Percentiles rank a stretch among this genome's conserved stretches.
Evolutionary conservation across 2,329 filamentous ascomycete genomes (phyloP).

Genomic region (Alternaria hordeiaustralica): DNA sequence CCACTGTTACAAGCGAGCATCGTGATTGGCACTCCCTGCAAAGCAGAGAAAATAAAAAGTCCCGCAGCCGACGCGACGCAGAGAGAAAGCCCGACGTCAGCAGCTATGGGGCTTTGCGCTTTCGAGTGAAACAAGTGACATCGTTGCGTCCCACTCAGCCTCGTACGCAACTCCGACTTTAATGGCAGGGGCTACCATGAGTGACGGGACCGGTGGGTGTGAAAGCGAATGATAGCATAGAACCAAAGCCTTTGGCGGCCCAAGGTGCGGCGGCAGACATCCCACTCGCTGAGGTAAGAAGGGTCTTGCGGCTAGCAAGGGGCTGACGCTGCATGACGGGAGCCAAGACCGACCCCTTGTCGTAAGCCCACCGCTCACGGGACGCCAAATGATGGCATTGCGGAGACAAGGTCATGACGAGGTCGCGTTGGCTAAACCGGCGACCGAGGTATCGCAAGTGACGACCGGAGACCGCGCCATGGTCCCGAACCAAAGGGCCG

Average conservation of each 20-base stretch:
- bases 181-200: slow-evolving; percentile 9
- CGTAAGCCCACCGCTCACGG: slow-evolving; percentile 14
- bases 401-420: slow-evolving; percentile 12
- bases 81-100: slow-evolving; percentile 15
- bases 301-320: slow-evolving; percentile 6
- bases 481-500: slow-evolving; percentile 4
- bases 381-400: slow-evolving; percentile 29
- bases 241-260: slow-evolving; percentile 12
- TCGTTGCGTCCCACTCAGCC: slow-evolving; percentile 1
- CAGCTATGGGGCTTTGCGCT: slow-evolving; percentile 1
- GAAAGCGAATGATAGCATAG: slow-evolving; percentile 13
- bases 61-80: slow-evolving; percentile 10
- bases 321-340: slow-evolving; percentile 22
- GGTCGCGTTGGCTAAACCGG: slow-evolving; percentile 5
- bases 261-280: slow-evolving; percentile 16
- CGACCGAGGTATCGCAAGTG: slow-evolving; percentile 9
- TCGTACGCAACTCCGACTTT: slow-evolving; percentile 13
- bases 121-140: slow-evolving; percentile 15
- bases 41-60: slow-evolving; percentile 6
- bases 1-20: slow-evolving; percentile 2
- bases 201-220: background rate
- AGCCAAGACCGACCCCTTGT: slow-evolving; percentile 21
- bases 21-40: slow-evolving; percentile 15
- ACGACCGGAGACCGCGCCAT: slow-evolving; percentile 6
- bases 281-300: slow-evolving; percentile 19